Percentiles rank a stretch among this genome's conserved stretches.
These are phyloP conservation scores for Pinus taeda DNA, from an alignment of 75 land plant species.

Conservation along the genomic window DNA sequence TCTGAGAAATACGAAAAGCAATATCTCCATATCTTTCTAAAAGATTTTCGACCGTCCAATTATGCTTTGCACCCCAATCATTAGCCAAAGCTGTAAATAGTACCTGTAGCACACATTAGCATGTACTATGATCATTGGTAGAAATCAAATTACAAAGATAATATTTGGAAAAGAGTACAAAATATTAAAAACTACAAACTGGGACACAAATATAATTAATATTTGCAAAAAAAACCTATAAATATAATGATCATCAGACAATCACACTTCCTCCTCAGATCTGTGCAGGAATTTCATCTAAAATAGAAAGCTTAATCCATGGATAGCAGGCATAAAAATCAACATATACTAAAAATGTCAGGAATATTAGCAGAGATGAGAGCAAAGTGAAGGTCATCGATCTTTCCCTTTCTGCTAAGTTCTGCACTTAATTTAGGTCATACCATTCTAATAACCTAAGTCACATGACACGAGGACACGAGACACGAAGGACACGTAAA, in stretches of 20 bases:
- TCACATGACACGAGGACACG: too few species aligned
- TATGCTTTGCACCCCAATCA: conserved; percentile 82
- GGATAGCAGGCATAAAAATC: too few species aligned
- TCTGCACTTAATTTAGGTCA: too few species aligned
- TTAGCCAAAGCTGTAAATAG: conserved; percentile 69
- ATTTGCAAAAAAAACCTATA: neutral
- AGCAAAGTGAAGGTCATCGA: neutral
- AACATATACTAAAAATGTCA: neutral
- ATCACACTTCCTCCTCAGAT: neutral
- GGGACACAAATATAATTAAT: neutral
- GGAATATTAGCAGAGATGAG: neutral
- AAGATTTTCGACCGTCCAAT: conserved; percentile 77
- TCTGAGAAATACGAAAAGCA: conserved; percentile 81
- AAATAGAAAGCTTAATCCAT: neutral
- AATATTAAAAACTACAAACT: neutral
- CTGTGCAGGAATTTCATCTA: neutral
- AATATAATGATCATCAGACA: neutral
- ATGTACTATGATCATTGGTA: neutral
- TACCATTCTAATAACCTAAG: too few species aligned
- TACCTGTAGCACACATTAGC: conserved; percentile 40
- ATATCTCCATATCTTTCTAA: conserved; percentile 67
- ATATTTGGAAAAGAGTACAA: neutral
- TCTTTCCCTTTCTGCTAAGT: too few species aligned
- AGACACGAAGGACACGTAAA: too few species aligned
- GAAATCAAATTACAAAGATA: neutral